A percentile compares a stretch with the other conserved stretches of the same genome.
Evolutionary conservation across 2,329 filamentous ascomycete genomes (phyloP).

Genomic region (Fusarium penzigii): DNA sequence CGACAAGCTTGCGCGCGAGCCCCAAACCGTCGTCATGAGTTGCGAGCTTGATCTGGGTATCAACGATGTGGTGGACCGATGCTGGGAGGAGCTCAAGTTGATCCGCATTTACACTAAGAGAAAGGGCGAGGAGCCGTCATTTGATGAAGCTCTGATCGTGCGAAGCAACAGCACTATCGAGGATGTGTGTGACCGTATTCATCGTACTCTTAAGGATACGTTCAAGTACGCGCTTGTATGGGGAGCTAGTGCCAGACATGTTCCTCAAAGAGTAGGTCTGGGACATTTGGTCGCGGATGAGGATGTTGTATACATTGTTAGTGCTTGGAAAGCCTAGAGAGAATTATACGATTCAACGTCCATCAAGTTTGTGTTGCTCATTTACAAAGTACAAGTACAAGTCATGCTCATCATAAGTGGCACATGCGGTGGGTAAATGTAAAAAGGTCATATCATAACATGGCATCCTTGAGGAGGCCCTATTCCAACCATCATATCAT

Average conservation of each 20-base stretch:
- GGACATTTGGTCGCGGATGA: slow-evolving; percentile 74
- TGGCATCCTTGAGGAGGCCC: slow-evolving; percentile 20
- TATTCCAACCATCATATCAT: slow-evolving; percentile 30
- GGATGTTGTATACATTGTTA: slow-evolving; percentile 69
- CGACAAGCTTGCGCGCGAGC: slow-evolving; percentile 87
- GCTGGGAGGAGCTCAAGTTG: slow-evolving; percentile 88
- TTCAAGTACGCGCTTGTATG: slow-evolving; percentile 99
- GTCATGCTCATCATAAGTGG: neutral
- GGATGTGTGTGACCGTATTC: slow-evolving; percentile 95
- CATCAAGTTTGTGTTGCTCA: slow-evolving; percentile 9
- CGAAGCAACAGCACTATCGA: slow-evolving; percentile 85
- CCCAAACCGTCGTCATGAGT: slow-evolving; percentile 93
- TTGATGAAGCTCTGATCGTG: slow-evolving; percentile 90
- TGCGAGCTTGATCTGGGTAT: slow-evolving; percentile 95
- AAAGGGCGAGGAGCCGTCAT: slow-evolving; percentile 88
- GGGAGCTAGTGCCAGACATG: slow-evolving; percentile 93
- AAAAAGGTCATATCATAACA: slow-evolving; percentile 12
- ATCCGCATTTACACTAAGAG: slow-evolving; percentile 97
- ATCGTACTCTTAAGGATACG: slow-evolving; percentile 92
- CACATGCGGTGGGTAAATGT: too few relatives aligned
- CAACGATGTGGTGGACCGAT: slow-evolving; percentile 88
- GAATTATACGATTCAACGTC: neutral
- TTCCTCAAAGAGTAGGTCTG: slow-evolving; percentile 90
- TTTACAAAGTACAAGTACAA: neutral
- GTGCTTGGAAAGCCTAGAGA: slow-evolving; percentile 59